These are phyloP conservation scores for Penicillium thymicola DNA, from an alignment of 2,329 filamentous ascomycete species.

Conservation along the genomic window DNA sequence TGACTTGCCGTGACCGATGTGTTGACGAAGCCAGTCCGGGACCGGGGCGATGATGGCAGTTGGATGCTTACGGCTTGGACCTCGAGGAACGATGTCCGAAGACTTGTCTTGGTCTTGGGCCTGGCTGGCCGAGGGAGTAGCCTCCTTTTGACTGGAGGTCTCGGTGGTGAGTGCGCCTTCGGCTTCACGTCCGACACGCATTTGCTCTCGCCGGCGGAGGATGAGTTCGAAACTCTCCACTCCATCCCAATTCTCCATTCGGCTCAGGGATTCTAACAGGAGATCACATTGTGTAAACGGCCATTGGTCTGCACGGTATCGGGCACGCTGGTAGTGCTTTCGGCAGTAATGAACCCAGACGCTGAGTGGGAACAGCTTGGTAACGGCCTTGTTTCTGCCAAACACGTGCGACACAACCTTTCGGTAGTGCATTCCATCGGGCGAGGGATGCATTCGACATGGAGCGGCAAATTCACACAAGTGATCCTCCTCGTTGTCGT, in stretches of 20 bases:
- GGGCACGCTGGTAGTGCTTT: constrained; percentile 75
- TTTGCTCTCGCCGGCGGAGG: constrained; percentile 20
- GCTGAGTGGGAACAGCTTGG: constrained; percentile 63
- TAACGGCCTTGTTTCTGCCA: constrained; percentile 76
- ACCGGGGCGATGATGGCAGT: constrained; percentile 31
- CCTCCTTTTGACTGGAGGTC: constrained; percentile 55
- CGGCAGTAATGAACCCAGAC: constrained; percentile 77
- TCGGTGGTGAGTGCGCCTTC: neutral
- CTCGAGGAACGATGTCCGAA: neutral
- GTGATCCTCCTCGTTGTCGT: neutral
- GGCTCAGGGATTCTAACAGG: constrained; percentile 59
- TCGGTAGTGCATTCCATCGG: constrained; percentile 51
- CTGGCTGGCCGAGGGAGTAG: neutral
- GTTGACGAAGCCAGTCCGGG: constrained; percentile 31
- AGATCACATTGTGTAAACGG: constrained; percentile 61
- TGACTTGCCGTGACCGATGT: constrained; percentile 24
- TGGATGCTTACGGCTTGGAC: constrained; percentile 22
- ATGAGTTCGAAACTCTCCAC: constrained; percentile 59
- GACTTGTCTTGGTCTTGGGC: neutral
- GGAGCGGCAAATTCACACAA: constrained; percentile 15
- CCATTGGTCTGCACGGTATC: constrained; percentile 63
- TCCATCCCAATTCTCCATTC: constrained; percentile 62
- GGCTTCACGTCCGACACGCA: constrained; percentile 42
- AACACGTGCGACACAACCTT: constrained; percentile 81
- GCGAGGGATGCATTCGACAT: constrained; percentile 18